Percentiles rank a stretch among this genome's conserved stretches.
phyloP scores from a whole-genome alignment of 768 basidiomycete species.

The Agaricus blazei region DNA sequence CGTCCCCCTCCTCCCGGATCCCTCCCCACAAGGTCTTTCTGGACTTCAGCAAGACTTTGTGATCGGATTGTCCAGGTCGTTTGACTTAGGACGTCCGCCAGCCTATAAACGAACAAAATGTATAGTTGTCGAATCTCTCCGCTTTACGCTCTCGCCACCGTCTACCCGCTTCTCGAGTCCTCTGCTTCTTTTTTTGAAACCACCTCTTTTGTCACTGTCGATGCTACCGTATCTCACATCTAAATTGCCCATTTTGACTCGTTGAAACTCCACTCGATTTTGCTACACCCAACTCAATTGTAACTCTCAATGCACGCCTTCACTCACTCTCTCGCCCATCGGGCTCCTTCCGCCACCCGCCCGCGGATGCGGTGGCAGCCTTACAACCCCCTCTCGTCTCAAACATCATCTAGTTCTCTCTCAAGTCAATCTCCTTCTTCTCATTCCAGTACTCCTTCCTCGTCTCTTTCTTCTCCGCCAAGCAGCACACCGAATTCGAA shows the following conservation, averaged over 20 bases:
- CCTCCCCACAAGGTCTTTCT: conserved; percentile 19
- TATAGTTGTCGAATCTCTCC: conserved; percentile 17
- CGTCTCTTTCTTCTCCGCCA: conserved; percentile 45
- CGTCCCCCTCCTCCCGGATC: conserved; percentile 2
- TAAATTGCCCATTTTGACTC: conserved; percentile 12
- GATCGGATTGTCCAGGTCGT: conserved; percentile 39
- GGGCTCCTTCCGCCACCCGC: conserved; percentile 65
- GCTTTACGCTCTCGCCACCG: conserved; percentile 18
- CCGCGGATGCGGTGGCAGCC: conserved; percentile 79
- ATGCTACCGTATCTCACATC: conserved; percentile 30
- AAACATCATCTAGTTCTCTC: conserved; percentile 30
- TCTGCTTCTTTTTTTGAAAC: conserved; percentile 12
- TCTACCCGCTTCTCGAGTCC: conserved; percentile 12
- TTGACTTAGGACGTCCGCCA: conserved; percentile 33
- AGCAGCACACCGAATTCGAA: conserved; percentile 27
- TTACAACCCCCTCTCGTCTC: conserved; percentile 45
- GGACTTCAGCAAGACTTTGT: conserved; percentile 32
- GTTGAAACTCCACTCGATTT: conserved; percentile 22
- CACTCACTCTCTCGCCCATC: conserved; percentile 56
- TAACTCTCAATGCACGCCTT: conserved; percentile 33
- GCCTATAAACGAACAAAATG: conserved; percentile 34
- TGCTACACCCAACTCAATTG: conserved; percentile 23
- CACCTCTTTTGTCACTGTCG: conserved; percentile 26
- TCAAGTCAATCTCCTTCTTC: conserved; percentile 34
- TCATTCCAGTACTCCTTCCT: conserved; percentile 56